Base-by-base conservation (phyloP, 805 yeast genomes). In the Teunomyces panamensis region DNA sequence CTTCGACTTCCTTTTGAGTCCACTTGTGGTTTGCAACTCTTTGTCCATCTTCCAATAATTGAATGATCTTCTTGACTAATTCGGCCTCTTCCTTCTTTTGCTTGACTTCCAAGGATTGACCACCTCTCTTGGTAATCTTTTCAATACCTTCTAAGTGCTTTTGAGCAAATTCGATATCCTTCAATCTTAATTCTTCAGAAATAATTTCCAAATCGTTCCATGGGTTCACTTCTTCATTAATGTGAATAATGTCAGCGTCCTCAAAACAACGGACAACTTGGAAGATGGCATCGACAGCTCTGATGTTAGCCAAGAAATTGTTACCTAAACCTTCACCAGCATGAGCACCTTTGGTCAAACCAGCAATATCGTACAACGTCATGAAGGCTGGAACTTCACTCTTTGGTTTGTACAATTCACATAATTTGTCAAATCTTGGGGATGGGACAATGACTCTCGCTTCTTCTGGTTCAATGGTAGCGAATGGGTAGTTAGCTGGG, bases 241-340 rank as follows among this genome's bases (percentile, higher is more conserved):
- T 87, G 73, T 94, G 99, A 59, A 91, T 90, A 62, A 94, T 94
- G 66, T 94, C 99, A 33, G 97, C 95, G 70, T 94, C 99, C 65
- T 90, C 96, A 63, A 94, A 94, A 73, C 96, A 88, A 73, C 99
- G 85, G 44, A 94, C 98, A 55, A 94, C 96, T 75, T 94, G 98
- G 75, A 87, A 94, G 56, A 94, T 85, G 53, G 97, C 96, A 79
- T 94, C 99, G 48, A 94, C 99, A 43, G 96, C 94, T 73, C 98
- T 83, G 62, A 94, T 94, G 69, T 94, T 91, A 58, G 96, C 85
- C 74, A 94, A 82, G 80, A 94, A 94, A 54, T 96, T 96, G 70
- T 94, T 94, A 65, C 99, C 99, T 56, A 94, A 82, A 67, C 99
- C 99, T 73, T 90, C 97, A 69, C 98, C 98, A 46, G 87, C 85